Percentiles rank a stretch among this genome's conserved stretches.
Conservation (phyloP, 2,329 filamentous ascomycete species). For the Incumbomyces delicatus region DNA sequence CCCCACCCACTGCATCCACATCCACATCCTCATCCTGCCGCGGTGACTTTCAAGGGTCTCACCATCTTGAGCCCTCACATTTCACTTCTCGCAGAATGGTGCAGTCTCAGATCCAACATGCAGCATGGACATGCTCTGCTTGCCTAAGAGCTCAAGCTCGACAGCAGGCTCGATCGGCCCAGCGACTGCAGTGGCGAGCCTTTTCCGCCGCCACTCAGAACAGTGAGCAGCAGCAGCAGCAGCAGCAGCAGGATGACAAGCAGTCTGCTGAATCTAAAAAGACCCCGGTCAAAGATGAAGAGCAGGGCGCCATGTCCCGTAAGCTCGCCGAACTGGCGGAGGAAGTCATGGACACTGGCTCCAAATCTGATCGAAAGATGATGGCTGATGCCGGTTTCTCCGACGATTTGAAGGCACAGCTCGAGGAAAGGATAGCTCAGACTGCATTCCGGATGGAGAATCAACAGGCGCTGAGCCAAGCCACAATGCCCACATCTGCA, state of each 20-base stretch:
- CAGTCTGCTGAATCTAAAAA: too few species aligned
- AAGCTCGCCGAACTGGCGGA: conserved; percentile 52
- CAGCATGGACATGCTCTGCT: conserved; percentile 16
- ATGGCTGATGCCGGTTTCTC: conserved; percentile 55
- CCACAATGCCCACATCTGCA: conserved; percentile 48
- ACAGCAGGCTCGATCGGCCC: conserved; percentile 6
- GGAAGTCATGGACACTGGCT: conserved; percentile 46
- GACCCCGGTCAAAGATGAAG: conserved; percentile 16
- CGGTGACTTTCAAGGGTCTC: conserved; percentile 4
- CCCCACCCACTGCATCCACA: too few species aligned
- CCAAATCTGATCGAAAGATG: conserved; percentile 45
- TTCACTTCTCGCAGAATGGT: conserved; percentile 14
- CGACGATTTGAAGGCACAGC: conserved; percentile 47
- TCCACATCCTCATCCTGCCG: too few species aligned
- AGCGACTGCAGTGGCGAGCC: conserved; percentile 6
- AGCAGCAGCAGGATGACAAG: neutral
- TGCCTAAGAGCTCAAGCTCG: conserved; percentile 16
- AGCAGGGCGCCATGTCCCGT: conserved; percentile 48
- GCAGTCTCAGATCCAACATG: conserved; percentile 8
- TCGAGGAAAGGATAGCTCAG: conserved; percentile 50
- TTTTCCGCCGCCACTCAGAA: conserved; percentile 8
- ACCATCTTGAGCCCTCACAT: neutral
- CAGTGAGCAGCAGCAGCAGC: conserved; percentile 3
- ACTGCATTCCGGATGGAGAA: conserved; percentile 46
- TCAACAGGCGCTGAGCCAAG: conserved; percentile 44